A percentile compares a stretch with the other conserved stretches of the same genome.
Evolutionary conservation across 1,139 yeast species (phyloP).

Genomic region (Scheffersomyces illinoinensis): DNA sequence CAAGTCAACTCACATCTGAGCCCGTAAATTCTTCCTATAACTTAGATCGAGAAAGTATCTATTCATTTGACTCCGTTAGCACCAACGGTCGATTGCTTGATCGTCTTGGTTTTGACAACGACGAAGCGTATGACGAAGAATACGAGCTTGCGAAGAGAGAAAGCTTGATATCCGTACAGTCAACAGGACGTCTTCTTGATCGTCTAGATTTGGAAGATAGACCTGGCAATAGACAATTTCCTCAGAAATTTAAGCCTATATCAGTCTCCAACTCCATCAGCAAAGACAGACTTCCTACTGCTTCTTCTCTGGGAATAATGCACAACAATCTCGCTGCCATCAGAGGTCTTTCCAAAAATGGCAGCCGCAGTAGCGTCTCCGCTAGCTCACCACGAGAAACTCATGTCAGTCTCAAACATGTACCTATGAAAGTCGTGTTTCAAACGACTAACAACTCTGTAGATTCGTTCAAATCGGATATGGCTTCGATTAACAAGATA

Average conservation of each 20-base stretch:
- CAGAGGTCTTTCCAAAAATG: not conserved
- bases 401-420: constrained; percentile 19
- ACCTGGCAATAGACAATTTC: not conserved
- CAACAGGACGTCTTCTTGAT: constrained; percentile 36
- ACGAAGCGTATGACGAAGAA: constrained; percentile 12
- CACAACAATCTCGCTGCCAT: constrained; percentile 1
- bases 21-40: not conserved
- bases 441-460: constrained; percentile 25
- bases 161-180: constrained; percentile 29
- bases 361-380: constrained; percentile 2
- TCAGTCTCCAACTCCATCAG: not conserved
- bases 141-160: constrained; percentile 18
- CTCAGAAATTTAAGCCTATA: not conserved
- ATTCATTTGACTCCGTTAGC: constrained; percentile 48
- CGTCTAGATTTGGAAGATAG: constrained; percentile 30
- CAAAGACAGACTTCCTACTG: not conserved
- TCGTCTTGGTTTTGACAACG: constrained; percentile 29
- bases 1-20: constrained; percentile 1
- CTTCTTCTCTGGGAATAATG: not conserved
- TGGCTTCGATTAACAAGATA: constrained; percentile 11
- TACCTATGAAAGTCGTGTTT: constrained; percentile 25
- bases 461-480: constrained; percentile 33
- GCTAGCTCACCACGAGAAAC: not conserved
- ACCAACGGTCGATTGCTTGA: constrained; percentile 46
- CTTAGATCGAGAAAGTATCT: constrained; percentile 35